Evolutionary conservation across 371 early-diverging fungal genomes (phyloP), one percentile per base, ranked within the genome.

Genomic region (Chytridium lagenaria): DNA sequence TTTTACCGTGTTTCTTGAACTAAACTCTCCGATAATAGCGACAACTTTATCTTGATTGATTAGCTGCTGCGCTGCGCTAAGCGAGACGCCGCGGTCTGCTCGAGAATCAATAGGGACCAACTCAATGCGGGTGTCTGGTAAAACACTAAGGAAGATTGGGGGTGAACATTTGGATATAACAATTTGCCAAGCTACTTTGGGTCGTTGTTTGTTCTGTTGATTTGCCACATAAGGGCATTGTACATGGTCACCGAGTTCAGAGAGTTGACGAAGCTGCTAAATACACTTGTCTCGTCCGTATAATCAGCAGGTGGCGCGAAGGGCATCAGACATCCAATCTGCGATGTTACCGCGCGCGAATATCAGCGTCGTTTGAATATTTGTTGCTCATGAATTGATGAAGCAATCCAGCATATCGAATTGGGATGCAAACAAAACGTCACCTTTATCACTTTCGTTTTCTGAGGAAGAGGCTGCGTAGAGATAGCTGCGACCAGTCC

Each of bases 61-160:
- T 5, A 50, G 28, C 16, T 37, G 22, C 59, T 37, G 28, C 2
- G 70, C 22, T 2, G 10, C 59, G 16, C 3, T 69, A 38, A 69
- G 33, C 5, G 10, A 16, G 23, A 10, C 5, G 7, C 70, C 70
- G 2, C 70, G 57, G 33, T 69, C 70, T 1, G 10, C 7, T 31
- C 16, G 19, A 5, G 39, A 38, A 33, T 69, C 59, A 34, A 59
- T 26, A 1, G 70, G 70, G 3, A 69, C 70, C n/a, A 69, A 40
- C 44, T 69, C 70, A 28, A 69, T 69, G n/a, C 70, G 57, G 23
- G 59, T 59, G 26, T 38, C 61, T 10, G 70, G 70, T 19, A 69
- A 31, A 39, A 69, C 59, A 22, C 67, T 66, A 30, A 16, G 26
- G 26, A 26, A 16, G 26, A 28, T 7, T 7, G 26, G 26, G 55